phyloP scores from a whole-genome alignment of 169 alveolate genomes.

The Plasmodium knowlesi region DNA sequence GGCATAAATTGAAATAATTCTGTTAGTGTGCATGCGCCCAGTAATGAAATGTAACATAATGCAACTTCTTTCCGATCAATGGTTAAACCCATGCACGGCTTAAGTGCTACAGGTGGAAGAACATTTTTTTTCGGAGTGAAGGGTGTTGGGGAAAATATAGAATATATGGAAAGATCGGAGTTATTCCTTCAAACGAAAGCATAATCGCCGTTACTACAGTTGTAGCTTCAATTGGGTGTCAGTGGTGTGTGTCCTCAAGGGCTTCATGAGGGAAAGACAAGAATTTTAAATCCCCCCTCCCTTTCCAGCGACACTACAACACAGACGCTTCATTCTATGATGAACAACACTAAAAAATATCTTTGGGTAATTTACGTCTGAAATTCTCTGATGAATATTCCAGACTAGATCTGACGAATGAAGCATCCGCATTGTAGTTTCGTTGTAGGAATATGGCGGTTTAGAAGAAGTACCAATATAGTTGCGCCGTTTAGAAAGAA shows the following conservation, averaged over 20 bases:
- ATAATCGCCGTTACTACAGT: neutral
- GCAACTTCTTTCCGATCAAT: neutral
- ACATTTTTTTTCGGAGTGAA: neutral
- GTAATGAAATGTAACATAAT: neutral
- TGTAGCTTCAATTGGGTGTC: neutral
- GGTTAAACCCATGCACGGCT: neutral
- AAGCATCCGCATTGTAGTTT: neutral
- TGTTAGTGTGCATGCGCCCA: neutral
- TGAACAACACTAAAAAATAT: neutral
- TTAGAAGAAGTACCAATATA: neutral
- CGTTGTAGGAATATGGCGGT: neutral
- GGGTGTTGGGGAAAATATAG: neutral
- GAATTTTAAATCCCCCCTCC: neutral
- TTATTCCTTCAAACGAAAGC: neutral
- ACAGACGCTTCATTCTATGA: slow-evolving; percentile 33
- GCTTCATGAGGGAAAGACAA: neutral
- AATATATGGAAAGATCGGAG: neutral
- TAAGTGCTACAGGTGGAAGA: neutral
- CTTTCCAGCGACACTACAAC: too few species aligned
- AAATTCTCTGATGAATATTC: slow-evolving; percentile 8
- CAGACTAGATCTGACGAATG: slow-evolving; percentile 28
- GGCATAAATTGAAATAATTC: neutral
- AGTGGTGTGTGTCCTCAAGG: neutral
- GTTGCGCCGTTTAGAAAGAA: neutral
- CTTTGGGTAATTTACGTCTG: slow-evolving; percentile 72